phyloP scores from a whole-genome alignment of 2,329 filamentous ascomycete genomes.

The Teratosphaeria epicoccoides region DNA sequence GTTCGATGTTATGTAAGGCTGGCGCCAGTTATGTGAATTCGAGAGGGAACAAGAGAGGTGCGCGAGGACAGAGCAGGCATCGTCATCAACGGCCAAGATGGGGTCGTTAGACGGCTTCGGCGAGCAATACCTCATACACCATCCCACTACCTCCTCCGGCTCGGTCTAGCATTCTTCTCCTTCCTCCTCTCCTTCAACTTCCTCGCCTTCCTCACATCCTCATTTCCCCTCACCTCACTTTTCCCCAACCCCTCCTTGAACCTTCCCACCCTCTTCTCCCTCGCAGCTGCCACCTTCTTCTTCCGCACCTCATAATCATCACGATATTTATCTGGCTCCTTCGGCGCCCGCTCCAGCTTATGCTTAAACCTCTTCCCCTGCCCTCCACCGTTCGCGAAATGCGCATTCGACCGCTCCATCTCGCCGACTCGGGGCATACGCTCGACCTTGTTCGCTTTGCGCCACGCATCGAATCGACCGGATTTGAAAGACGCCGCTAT shows the following conservation, averaged over 20 bases:
- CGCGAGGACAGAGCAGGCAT: no score
- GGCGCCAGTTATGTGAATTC: no score
- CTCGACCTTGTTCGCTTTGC: conserved; percentile 70
- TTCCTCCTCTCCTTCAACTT: conserved; percentile 63
- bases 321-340: conserved; percentile 82
- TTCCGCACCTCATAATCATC: conserved; percentile 86
- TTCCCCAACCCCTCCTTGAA: conserved; percentile 65
- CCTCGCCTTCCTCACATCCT: conserved; percentile 77
- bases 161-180: conserved; percentile 80
- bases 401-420: conserved; percentile 43
- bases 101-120: no score
- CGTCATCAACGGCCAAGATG: no score
- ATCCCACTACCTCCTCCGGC: conserved; percentile 1
- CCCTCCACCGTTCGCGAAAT: conserved; percentile 21
- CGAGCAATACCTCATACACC: background rate
- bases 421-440: conserved; percentile 76
- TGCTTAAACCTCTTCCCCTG: conserved; percentile 63
- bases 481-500: conserved; percentile 89
- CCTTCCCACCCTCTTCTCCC: conserved; percentile 68
- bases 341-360: conserved; percentile 77
- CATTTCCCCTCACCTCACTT: conserved; percentile 68
- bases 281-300: conserved; percentile 78
- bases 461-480: conserved; percentile 89
- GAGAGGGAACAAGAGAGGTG: no score
- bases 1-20: no score